Base-by-base conservation (phyloP, 805 yeast species). In the Ogataea trehalophila region DNA sequence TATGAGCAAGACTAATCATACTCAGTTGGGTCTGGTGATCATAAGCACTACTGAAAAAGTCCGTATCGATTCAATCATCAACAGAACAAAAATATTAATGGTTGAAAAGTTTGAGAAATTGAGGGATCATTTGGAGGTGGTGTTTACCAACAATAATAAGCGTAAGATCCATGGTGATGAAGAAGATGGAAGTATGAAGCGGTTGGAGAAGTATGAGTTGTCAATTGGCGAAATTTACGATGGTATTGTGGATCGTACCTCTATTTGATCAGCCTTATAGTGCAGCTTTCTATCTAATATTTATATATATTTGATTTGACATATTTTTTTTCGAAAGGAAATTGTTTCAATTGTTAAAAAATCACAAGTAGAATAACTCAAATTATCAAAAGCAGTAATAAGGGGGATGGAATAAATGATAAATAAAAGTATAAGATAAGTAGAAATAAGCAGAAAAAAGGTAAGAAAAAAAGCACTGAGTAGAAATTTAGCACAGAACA, bases 181-280 rank as follows among this genome's bases (percentile, higher is more conserved):
- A 14, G 45, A 44, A 39, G 34, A 34, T 49, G 16, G 20, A 14
- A 16, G 42, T 18, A 20, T 45, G 43, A 15, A 45, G 46, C 22
- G 18, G 29, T 8, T 60, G 40, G 34, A 34, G 8, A 15, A 31
- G 14, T 60, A 55, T 44, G 70, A 67, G 44, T 54, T 53, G 15
- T 51, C 51, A 17, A 51, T 68, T 2, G 72, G 72, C 6, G 70
- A 67, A 44, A 49, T 62, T 9, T 68, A 66, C 47, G 71, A 68
- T 45, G 71, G 71, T 1, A 56, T 67, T 18, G 51, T 58, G 23
- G 69, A 65, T 48, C 52, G 70, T 23, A 65, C 67, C 3, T 67
- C 70, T 9, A 57, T 62, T 17, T 66, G 9, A 26, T 9, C 11
- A 50, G 48, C 37, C 20, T n/a, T 9, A 11, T n/a, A 18, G 7